Evolutionary conservation across 2,329 filamentous ascomycete genomes (phyloP), one percentile per base, ranked within the genome.

Genomic region (Stromatinia cepivora): DNA sequence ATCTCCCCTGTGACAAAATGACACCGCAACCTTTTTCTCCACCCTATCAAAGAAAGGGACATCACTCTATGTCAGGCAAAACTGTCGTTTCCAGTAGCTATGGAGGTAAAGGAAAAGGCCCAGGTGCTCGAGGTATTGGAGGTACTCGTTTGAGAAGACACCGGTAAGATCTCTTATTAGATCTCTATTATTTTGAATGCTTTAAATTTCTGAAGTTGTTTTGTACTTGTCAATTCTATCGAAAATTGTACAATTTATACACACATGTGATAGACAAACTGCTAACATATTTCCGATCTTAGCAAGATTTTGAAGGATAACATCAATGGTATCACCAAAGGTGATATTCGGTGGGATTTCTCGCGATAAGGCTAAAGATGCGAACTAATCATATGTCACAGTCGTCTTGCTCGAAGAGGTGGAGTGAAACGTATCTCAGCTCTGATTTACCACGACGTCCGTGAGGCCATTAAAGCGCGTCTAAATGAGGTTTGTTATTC

Each of bases 391-490:
- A 25, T 45, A 31, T 28, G 28, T 54, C 8, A 52, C 10, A 74
- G 90, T 73, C 88, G 91, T 53, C 80, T 94, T 0, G 92, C 92
- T 1, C 86, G 92, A 8, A 87, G 92, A 9, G 92, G 91, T 1
- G 92, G 92, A 0, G 89, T 94, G 0, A 93, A 93, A 77, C 83
- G 91, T 0, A 92, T 94, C 11, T 89, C 88, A 0, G 84, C 77
- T 0, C 72, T 58, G 0, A 89, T 93, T 3, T 94, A 94, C 74
- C 82, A 88, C 0, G 88, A 91, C 0, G 78, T 84, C 0, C 82
- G 92, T 0, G 25, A 5, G 0, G 86, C 82, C 0, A 66, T 94
- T 1, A 86, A 83, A 31, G 71, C 74, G 0, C 81, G 83, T 0
- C 79, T 94, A 0, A 73, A 80, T 7, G 72, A 72, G 39, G 87